Conservation (phyloP, 2,329 filamentous ascomycete species). For the Trichoderma sp. region DNA sequence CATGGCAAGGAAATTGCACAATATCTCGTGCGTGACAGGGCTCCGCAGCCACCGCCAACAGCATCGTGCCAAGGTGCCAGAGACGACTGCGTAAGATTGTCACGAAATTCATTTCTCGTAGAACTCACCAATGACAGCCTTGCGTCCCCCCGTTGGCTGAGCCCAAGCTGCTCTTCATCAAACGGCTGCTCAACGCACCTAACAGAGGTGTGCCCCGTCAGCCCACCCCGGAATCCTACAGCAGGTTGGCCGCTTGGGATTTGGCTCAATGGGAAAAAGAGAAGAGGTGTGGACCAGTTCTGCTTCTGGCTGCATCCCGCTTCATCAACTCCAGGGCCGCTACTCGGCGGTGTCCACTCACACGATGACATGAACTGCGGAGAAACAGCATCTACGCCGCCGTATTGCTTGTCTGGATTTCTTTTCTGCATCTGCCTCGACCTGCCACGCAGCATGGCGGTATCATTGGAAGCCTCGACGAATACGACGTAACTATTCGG, state of each 20-base stretch:
- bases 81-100: background rate
- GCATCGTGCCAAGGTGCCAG: background rate
- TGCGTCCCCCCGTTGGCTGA: background rate
- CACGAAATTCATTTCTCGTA: background rate
- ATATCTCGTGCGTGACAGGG: conserved; percentile 15
- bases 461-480: background rate
- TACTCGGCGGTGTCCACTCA: conserved; percentile 15
- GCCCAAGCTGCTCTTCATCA: background rate
- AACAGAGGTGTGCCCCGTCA: background rate
- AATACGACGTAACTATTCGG: background rate
- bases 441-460: background rate
- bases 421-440: background rate
- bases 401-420: background rate
- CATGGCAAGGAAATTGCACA: conserved; percentile 16
- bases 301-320: conserved; percentile 17
- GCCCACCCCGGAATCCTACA: conserved; percentile 10
- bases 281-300: background rate
- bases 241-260: background rate
- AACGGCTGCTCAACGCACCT: background rate
- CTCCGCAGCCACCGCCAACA: conserved; percentile 17
- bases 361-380: conserved; percentile 20
- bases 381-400: background rate
- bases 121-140: conserved; percentile 5
- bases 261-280: background rate
- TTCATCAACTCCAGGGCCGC: conserved; percentile 17